Evolutionary conservation across 2,329 filamentous ascomycete genomes (phyloP), one percentile per base, ranked within the genome.

Genomic region (Cladophialophora bantiana): DNA sequence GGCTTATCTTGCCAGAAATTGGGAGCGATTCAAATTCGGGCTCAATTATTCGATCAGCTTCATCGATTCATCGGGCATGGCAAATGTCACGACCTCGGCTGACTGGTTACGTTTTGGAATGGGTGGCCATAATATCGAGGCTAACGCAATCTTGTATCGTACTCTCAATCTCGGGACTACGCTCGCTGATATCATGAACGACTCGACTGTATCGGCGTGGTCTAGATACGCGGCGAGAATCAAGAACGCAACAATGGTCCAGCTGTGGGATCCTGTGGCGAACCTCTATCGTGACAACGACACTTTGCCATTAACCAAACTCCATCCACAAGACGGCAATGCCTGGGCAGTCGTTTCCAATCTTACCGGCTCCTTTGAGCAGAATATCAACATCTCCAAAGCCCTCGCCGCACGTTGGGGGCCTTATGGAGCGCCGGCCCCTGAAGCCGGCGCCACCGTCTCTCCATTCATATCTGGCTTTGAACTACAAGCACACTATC

Each of bases 91-190:
- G 0, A 74, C 77, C 0, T 68, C 74, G n/a, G 66, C 70, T 4
- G 83, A 85, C 73, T 84, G 82, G 83, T 74, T 83, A 4, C 77
- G 82, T 7, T 80, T 79, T 64, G 82, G 82, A n/a, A 84, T 83
- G 82, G 82, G 82, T 9, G 82, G 79, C 0, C 81, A 84, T 7
- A 18, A 18, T 7, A 45, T 18, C 40, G 40, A n/a, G 40, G 40
- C 15, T 5, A 18, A 45, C 40, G 36, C 40, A 1, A 45, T 45
- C 40, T 9, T 7, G 40, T 45, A 45, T 45, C 40, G 9, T n/a
- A 13, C 40, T 18, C n/a, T 18, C 15, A 18, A 45, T n/a, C 40
- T 45, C 15, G n/a, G 40, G 9, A 9, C 40, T 15, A 45, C 40
- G 15, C 4, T 45, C 15, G 15, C 40, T 45, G 15, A 18, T 45